Percentiles rank a stretch among this genome's conserved stretches.
These are phyloP conservation scores for Scleroderma bovista DNA, from an alignment of 768 basidiomycete genomes.

Conservation along the genomic window DNA sequence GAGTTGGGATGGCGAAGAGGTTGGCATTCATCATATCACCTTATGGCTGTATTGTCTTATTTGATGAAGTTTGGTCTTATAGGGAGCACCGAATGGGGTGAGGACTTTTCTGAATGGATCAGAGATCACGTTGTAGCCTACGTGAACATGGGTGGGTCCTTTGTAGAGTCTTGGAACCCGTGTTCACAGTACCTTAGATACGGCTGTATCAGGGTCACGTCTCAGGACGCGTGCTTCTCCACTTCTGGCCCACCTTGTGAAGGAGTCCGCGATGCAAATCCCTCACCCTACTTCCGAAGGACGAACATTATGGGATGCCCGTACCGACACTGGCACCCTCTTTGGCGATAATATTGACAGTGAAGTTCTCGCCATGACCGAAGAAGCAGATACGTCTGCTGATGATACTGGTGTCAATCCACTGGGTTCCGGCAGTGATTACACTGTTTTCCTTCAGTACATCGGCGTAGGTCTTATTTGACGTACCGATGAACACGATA, in stretches of 20 bases:
- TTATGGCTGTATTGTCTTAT: background rate
- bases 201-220: conserved; percentile 46
- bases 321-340: conserved; percentile 43
- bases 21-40: conserved; percentile 12
- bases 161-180: background rate
- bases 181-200: conserved; percentile 26
- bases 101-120: conserved; percentile 58
- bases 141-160: conserved; percentile 46
- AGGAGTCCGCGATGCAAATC: conserved; percentile 59
- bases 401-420: conserved; percentile 30
- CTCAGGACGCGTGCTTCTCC: conserved; percentile 62
- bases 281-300: conserved; percentile 64
- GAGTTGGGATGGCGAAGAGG: conserved; percentile 74
- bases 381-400: conserved; percentile 11
- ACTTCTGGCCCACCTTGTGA: conserved; percentile 74
- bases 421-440: conserved; percentile 53
- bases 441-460: conserved; percentile 57
- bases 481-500: background rate
- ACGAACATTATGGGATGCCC: conserved; percentile 77
- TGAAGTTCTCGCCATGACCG: conserved; percentile 23
- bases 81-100: conserved; percentile 65
- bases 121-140: conserved; percentile 54
- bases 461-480: conserved; percentile 36
- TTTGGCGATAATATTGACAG: conserved; percentile 29
- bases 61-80: conserved; percentile 40